These are phyloP conservation scores for Tylopilus rubrobrunneus DNA, from an alignment of 768 basidiomycete species.

Conservation along the genomic window DNA sequence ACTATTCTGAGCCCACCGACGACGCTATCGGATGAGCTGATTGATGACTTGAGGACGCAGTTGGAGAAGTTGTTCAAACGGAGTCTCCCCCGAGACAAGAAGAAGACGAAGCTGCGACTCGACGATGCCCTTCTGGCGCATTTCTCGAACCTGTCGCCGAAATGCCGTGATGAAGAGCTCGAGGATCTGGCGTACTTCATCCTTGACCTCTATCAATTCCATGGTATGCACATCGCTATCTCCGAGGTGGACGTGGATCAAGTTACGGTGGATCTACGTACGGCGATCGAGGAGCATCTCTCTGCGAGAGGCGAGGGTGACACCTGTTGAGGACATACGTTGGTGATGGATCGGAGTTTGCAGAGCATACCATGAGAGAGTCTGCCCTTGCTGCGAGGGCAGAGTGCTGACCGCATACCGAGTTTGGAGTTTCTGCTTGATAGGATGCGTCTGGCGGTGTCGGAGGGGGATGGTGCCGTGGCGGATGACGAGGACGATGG, in stretches of 20 bases:
- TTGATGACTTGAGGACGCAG: constrained; percentile 57
- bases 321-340: constrained; percentile 54
- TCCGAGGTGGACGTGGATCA: constrained; percentile 92
- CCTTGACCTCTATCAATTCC: constrained; percentile 90
- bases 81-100: constrained; percentile 58
- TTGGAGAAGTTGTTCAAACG: constrained; percentile 76
- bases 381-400: constrained; percentile 77
- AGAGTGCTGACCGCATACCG: constrained; percentile 90
- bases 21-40: constrained; percentile 39
- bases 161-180: constrained; percentile 87
- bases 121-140: constrained; percentile 79
- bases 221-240: constrained; percentile 82
- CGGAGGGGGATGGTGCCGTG: constrained; percentile 31
- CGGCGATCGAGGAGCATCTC: constrained; percentile 69
- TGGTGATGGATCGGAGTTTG: constrained; percentile 86
- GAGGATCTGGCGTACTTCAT: constrained; percentile 95
- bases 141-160: constrained; percentile 78
- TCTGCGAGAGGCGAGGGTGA: constrained; percentile 26
- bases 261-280: constrained; percentile 81
- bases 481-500: constrained; percentile 17
- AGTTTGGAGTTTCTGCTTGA: constrained; percentile 86
- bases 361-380: constrained; percentile 96
- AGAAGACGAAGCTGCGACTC: constrained; percentile 52
- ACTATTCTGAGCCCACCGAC: constrained; percentile 56
- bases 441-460: constrained; percentile 59